Conservation (phyloP, 495 filamentous ascomycete genomes). For the Penicillium odoratum region DNA sequence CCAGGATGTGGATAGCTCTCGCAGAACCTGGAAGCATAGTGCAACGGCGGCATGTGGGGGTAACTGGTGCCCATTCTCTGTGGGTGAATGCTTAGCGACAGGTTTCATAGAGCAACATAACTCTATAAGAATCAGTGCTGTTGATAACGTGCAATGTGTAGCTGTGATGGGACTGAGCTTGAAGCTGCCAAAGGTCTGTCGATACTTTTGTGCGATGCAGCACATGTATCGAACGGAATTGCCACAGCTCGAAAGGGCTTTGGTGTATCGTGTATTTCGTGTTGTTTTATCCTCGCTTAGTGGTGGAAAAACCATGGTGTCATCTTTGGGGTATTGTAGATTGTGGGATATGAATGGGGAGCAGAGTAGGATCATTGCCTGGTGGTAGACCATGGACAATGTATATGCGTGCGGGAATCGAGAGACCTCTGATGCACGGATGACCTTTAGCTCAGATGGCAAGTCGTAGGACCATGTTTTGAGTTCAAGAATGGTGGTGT, state of each 20-base stretch:
- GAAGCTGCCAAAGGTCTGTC: slow-evolving; percentile 32
- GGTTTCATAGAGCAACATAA: slow-evolving; percentile 16
- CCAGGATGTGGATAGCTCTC: slow-evolving; percentile 29
- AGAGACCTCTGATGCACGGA: slow-evolving; percentile 17
- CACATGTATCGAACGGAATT: slow-evolving; percentile 24
- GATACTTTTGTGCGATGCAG: slow-evolving; percentile 27
- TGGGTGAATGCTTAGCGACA: not conserved
- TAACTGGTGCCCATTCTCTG: slow-evolving; percentile 3
- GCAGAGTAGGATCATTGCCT: slow-evolving; percentile 24
- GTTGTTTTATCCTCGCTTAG: not conserved
- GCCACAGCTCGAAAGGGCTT: slow-evolving; percentile 16
- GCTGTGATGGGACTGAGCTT: slow-evolving; percentile 30
- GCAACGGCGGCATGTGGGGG: slow-evolving; percentile 19
- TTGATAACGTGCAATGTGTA: slow-evolving; percentile 31
- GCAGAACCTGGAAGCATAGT: slow-evolving; percentile 21
- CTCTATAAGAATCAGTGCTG: slow-evolving; percentile 27
- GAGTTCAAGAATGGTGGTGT: slow-evolving; percentile 28
- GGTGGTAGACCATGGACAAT: slow-evolving; percentile 34
- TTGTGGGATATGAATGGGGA: slow-evolving; percentile 22
- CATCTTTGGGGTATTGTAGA: not conserved
- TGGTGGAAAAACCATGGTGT: not conserved
- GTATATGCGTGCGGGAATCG: slow-evolving; percentile 28
- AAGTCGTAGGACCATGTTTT: slow-evolving; percentile 34
- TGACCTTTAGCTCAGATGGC: slow-evolving; percentile 20
- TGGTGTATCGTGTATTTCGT: slow-evolving; percentile 1